A percentile compares a stretch with the other conserved stretches of the same genome.
Evolutionary conservation across 108 stramenopile genomes (phyloP).

Genomic region (Discostella pseudostelligera): DNA sequence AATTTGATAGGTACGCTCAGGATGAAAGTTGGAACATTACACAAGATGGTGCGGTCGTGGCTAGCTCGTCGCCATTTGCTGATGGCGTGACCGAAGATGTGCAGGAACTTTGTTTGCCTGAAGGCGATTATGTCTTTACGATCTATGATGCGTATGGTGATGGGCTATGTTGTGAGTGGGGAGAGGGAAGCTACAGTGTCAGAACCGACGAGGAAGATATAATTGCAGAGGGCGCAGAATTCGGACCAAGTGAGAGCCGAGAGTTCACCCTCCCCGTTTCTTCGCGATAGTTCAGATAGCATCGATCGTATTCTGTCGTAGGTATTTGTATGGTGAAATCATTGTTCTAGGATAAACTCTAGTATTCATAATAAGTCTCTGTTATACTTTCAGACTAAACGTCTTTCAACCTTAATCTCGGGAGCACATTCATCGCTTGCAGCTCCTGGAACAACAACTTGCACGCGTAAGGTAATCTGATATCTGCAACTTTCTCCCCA

Average conservation of each 20-base stretch:
- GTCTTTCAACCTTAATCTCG: constrained; percentile 79
- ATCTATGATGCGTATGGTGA: constrained; percentile 35
- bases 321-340: neutral
- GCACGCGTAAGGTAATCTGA: constrained; percentile 97
- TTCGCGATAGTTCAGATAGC: neutral
- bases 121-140: constrained; percentile 23
- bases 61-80: neutral
- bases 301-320: neutral
- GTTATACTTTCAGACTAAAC: constrained; percentile 31
- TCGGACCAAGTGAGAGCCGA: constrained; percentile 10
- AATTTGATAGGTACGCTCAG: neutral
- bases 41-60: neutral
- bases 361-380: constrained; percentile 1
- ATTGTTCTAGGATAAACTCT: neutral
- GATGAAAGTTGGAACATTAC: constrained; percentile 1
- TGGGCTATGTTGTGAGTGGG: constrained; percentile 35
- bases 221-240: constrained; percentile 16
- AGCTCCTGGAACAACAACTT: constrained; percentile 99
- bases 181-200: constrained; percentile 17
- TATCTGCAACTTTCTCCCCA: constrained; percentile 88
- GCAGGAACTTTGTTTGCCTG: constrained; percentile 14
- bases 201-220: neutral
- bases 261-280: constrained; percentile 9
- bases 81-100: neutral
- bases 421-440: constrained; percentile 95